Conservation (phyloP, 208 protist genomes). For the Porcisia deanei region DNA sequence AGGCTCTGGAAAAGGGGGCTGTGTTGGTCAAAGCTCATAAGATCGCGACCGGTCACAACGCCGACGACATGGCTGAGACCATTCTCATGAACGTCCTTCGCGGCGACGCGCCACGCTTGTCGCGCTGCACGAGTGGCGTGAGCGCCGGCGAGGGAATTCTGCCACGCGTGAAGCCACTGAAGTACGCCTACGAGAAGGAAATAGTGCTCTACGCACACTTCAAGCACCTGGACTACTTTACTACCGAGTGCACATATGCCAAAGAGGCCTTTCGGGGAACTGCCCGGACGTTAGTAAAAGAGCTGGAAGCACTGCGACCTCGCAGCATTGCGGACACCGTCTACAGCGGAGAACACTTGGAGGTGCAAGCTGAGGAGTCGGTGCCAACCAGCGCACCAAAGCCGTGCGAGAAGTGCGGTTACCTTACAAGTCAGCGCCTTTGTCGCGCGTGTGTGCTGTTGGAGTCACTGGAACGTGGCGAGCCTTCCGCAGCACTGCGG, state of each 20-base stretch:
- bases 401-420: conserved; percentile 87
- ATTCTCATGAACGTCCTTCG: conserved; percentile 97
- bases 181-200: conserved; percentile 98
- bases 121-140: conserved; percentile 77
- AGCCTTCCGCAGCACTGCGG: conserved; percentile 47
- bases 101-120: conserved; percentile 93
- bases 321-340: conserved; percentile 93
- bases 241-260: conserved; percentile 97
- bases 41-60: conserved; percentile 98
- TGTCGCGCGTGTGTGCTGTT: conserved; percentile 95
- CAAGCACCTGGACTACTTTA: conserved; percentile 98
- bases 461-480: conserved; percentile 78
- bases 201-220: conserved; percentile 99
- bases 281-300: conserved; percentile 94
- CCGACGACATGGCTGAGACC: conserved; percentile 98
- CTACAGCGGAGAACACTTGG: conserved; percentile 84
- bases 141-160: conserved; percentile 53
- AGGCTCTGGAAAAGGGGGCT: conserved; percentile 96
- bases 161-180: conserved; percentile 96
- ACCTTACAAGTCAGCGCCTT: conserved; percentile 90
- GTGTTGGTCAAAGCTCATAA: conserved; percentile 85
- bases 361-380: conserved; percentile 53
- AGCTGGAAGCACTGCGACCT: conserved; percentile 92
- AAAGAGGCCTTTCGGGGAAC: conserved; percentile 96
- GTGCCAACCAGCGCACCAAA: conserved; percentile 36